A percentile compares a stretch with the other conserved stretches of the same genome.
Evolutionary conservation across 352 stramenopile genomes (phyloP).

Genomic region (Thraustochytrium striatum): DNA sequence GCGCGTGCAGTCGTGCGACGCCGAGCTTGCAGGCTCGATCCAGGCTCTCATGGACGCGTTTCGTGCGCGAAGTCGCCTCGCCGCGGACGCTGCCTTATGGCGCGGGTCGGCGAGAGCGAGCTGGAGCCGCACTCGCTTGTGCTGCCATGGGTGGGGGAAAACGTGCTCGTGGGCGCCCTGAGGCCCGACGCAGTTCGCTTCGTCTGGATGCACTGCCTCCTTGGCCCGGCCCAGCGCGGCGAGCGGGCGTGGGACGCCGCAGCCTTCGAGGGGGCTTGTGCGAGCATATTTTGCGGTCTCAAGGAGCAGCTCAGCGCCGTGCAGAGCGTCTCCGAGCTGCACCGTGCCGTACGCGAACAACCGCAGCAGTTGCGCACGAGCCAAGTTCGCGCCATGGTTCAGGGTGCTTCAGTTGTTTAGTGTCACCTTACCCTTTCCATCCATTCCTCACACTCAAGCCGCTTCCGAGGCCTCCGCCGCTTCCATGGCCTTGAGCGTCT

Average conservation of each 20-base stretch:
- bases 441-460: too few species aligned
- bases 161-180: neutral
- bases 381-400: too few species aligned
- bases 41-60: neutral
- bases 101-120: too few species aligned
- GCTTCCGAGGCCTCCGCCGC: conserved; percentile 37
- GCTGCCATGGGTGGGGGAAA: neutral
- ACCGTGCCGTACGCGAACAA: neutral
- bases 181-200: neutral
- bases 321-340: neutral
- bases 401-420: too few species aligned
- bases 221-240: neutral
- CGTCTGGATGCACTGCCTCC: neutral
- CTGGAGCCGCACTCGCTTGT: neutral
- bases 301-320: neutral
- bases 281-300: neutral
- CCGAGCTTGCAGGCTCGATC: neutral
- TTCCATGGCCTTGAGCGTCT: conserved; percentile 31
- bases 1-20: neutral
- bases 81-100: too few species aligned
- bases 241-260: neutral
- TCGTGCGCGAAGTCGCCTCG: too few species aligned
- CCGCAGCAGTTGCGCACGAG: neutral
- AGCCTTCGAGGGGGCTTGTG: neutral
- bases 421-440: too few species aligned